phyloP scores from a whole-genome alignment of 805 yeast species.

The Schizosaccharomyces pombe region DNA sequence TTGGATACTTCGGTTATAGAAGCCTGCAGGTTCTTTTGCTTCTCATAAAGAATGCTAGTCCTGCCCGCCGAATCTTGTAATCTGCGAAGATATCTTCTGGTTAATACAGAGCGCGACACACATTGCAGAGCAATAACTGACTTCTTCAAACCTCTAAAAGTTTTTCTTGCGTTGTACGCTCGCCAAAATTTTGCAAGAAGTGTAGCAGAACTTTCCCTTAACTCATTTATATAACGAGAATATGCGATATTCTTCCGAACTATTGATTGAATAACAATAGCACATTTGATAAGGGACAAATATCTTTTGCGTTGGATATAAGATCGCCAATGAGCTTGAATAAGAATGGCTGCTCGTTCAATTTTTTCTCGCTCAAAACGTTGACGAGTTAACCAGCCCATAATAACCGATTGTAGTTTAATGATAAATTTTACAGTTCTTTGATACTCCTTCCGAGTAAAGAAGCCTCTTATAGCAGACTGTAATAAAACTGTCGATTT shows the following conservation, averaged over 20 bases:
- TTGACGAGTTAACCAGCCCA: background rate
- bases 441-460: background rate
- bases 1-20: background rate
- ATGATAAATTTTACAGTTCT: background rate
- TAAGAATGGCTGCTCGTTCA: background rate
- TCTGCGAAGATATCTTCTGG: background rate
- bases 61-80: background rate
- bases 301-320: background rate
- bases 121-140: background rate
- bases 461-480: background rate
- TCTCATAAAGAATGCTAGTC: background rate
- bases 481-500: background rate
- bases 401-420: background rate
- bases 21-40: background rate
- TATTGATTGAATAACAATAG: background rate
- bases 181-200: background rate
- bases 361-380: background rate
- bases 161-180: background rate
- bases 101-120: background rate
- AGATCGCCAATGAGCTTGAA: background rate
- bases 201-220: background rate
- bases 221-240: background rate
- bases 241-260: background rate
- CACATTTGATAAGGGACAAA: background rate
- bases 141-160: background rate